A percentile compares a stretch with the other conserved stretches of the same genome.
Evolutionary conservation across 2,329 filamentous ascomycete species (phyloP).

Genomic region (Neonectria neomacrospora): DNA sequence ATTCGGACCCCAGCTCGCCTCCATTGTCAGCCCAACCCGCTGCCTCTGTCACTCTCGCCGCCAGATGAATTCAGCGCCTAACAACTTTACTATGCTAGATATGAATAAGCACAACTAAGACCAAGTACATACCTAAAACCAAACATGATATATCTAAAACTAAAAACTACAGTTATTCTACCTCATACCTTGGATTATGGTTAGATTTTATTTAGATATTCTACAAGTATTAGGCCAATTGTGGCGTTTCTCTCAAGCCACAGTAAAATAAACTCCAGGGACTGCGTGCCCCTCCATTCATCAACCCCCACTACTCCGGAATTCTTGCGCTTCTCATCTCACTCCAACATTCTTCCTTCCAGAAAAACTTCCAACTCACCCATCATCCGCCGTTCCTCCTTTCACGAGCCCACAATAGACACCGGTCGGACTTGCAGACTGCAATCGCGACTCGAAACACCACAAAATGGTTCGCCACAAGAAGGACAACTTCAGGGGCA

Average conservation of each 20-base stretch:
- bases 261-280: background rate
- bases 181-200: no score
- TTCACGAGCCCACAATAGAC: background rate
- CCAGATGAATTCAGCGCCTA: no score
- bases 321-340: slow-evolving; percentile 1
- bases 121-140: no score
- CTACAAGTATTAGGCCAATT: background rate
- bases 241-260: background rate
- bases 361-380: slow-evolving; percentile 1
- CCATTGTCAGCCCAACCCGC: background rate
- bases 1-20: background rate
- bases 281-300: slow-evolving; percentile 12
- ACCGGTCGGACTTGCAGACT: background rate
- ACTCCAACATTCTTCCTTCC: background rate
- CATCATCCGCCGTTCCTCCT: background rate
- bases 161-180: no score
- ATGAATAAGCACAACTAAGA: no score
- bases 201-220: background rate
- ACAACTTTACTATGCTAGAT: no score
- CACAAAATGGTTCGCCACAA: slow-evolving; percentile 89
- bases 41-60: background rate
- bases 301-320: slow-evolving; percentile 11
- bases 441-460: slow-evolving; percentile 4
- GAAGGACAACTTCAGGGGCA: slow-evolving; percentile 85
- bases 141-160: no score